Base-by-base conservation (phyloP, 495 filamentous ascomycete species). In the Penicillium salamii region DNA sequence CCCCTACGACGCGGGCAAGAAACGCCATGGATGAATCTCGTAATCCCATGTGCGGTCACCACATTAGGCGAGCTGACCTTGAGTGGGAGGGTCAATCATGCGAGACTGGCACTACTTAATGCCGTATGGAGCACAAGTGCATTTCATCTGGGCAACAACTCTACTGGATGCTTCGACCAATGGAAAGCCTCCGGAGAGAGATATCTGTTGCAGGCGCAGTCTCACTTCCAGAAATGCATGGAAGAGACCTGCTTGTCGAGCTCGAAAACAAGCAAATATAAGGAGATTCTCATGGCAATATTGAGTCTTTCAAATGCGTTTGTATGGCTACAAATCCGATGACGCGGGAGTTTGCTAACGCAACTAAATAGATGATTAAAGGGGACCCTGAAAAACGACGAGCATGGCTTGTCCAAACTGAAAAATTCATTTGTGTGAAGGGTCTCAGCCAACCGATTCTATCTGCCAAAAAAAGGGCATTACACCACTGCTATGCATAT, bases 401-500 rank as follows among this genome's bases (percentile, higher is more conserved):
- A 19, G 45, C 42, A 0, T 55, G 50, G 23, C 49, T 59, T 0
- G 24, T 59, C 1, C 52, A 59, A 45, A 57, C 55, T 0, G 55
- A 56, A 14, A 55, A 50, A 26, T 53, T 59, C 18, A 62, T 62
- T 23, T 35, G 24, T 8, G 33, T 46, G 18, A 55, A 54, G 15
- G 55, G 52, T 8, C 50, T 62, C 18, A 55, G 42, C 12, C 38
- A 53, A 20, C 42, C 49, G 2, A 53, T 9, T 1, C 33, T 62
- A 0, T 62, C 59, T 4, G 21, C 45, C 4, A 62, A 62, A 18
- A 53, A 50, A 29, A 50, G 59, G 29, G 41, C 56, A 3, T 19
- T 59, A 4, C 55, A 62, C 21, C 59, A 59, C 28, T 59, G 56
- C 41, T 62, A 62, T 31, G 56, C 56, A 3, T 62, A 54, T 15